Evolutionary conservation across 2,329 filamentous ascomycete genomes (phyloP).

Genomic region (Exophiala xenobiotica): DNA sequence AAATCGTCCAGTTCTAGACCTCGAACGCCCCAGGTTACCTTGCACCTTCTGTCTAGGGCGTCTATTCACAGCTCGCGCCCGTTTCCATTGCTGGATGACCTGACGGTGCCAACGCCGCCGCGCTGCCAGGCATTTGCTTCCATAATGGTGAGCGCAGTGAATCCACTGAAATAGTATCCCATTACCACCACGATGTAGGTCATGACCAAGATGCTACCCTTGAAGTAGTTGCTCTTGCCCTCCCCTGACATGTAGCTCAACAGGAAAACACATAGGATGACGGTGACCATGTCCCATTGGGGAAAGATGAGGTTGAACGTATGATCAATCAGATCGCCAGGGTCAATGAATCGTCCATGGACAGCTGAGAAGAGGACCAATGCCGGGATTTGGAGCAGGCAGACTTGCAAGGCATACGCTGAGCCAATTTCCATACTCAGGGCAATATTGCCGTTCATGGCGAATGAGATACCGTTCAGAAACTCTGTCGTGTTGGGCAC

Average conservation of each 20-base stretch:
- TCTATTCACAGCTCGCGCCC: background rate
- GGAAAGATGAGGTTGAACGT: conserved; percentile 80
- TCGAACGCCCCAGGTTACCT: too few relatives aligned
- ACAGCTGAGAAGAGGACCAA: conserved; percentile 87
- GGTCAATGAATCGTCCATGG: conserved; percentile 60
- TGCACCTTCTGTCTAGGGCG: too few relatives aligned
- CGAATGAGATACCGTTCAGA: conserved; percentile 96
- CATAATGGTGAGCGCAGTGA: conserved; percentile 53
- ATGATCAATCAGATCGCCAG: conserved; percentile 50
- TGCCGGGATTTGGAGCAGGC: conserved; percentile 88
- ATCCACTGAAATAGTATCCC: conserved; percentile 84
- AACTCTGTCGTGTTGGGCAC: conserved; percentile 99
- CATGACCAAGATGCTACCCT: conserved; percentile 89
- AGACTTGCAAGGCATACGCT: conserved; percentile 94
- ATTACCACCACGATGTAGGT: conserved; percentile 90
- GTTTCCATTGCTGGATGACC: conserved; percentile 41
- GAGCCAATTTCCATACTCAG: conserved; percentile 99
- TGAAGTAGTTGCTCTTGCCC: conserved; percentile 99
- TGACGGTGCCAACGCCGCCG: conserved; percentile 34
- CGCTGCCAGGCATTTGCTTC: conserved; percentile 39
- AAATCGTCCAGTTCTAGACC: too few relatives aligned
- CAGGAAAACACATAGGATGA: conserved; percentile 92
- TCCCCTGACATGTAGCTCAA: conserved; percentile 97
- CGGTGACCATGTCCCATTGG: conserved; percentile 98
- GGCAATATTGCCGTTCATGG: conserved; percentile 99